Evolutionary conservation across 108 stramenopile species (phyloP).

Genomic region (Cyclotella kingstonii): DNA sequence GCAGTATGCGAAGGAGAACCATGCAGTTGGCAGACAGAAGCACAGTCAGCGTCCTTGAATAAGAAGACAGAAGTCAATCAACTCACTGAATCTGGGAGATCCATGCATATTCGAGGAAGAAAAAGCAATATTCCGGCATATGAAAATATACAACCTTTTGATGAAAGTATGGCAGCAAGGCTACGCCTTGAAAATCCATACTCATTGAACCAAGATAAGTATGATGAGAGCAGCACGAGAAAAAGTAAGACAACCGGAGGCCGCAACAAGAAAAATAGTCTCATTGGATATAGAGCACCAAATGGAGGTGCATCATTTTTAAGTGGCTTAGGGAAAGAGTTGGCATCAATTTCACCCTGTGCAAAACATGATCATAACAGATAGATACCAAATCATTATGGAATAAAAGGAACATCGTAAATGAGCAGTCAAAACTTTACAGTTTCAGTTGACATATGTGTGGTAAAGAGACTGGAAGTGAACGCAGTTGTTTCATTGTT

Average conservation of each 20-base stretch:
- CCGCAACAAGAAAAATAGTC: not conserved
- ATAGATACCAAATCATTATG: no score
- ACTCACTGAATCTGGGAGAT: constrained; percentile 41
- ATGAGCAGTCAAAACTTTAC: no score
- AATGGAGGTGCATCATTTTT: constrained; percentile 9
- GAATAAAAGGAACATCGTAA: no score
- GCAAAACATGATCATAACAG: no score
- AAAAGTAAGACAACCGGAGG: not conserved
- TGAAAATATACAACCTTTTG: constrained; percentile 14
- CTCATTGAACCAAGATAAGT: constrained; percentile 9
- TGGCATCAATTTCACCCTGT: no score
- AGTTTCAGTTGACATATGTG: no score
- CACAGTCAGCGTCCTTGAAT: constrained; percentile 28
- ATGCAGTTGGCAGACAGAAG: constrained; percentile 45
- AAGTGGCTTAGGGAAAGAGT: constrained; percentile 12
- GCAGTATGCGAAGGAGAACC: constrained; percentile 14
- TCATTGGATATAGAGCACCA: constrained; percentile 18
- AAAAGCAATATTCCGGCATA: constrained; percentile 14
- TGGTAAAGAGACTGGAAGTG: no score
- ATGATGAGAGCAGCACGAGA: not conserved
- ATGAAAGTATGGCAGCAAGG: constrained; percentile 19
- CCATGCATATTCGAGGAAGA: constrained; percentile 39
- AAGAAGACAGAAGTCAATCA: constrained; percentile 37
- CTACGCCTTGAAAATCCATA: constrained; percentile 34
- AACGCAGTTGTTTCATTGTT: no score